phyloP scores from a whole-genome alignment of 1,139 yeast genomes.

The Debaryomyces nepalensis region DNA sequence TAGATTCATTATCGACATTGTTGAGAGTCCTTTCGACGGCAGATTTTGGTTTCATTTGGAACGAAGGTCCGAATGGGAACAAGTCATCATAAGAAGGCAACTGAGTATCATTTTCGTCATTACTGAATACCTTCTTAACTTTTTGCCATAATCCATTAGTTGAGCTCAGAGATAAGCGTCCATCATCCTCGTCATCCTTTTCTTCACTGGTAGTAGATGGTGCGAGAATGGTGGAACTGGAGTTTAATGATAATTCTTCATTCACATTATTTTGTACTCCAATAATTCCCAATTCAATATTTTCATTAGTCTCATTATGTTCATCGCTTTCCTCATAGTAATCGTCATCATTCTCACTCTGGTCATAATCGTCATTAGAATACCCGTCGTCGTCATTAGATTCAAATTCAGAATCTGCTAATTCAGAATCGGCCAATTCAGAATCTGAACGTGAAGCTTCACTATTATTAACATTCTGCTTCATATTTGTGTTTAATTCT shows the following conservation, averaged over 20 bases:
- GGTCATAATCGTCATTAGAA: slow-evolving; percentile 24
- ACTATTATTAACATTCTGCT: neutral
- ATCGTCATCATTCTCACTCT: slow-evolving; percentile 25
- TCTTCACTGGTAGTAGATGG: slow-evolving; percentile 5
- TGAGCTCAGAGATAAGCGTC: slow-evolving; percentile 11
- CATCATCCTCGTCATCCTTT: slow-evolving; percentile 16
- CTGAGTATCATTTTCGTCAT: slow-evolving; percentile 44
- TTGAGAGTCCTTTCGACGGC: slow-evolving; percentile 41
- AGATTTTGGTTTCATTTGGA: slow-evolving; percentile 39
- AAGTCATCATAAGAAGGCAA: slow-evolving; percentile 83
- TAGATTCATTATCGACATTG: slow-evolving; percentile 9
- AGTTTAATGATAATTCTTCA: slow-evolving; percentile 18
- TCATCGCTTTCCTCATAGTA: slow-evolving; percentile 27
- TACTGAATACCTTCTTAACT: slow-evolving; percentile 61
- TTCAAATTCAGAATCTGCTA: slow-evolving; percentile 50
- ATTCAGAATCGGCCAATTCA: slow-evolving; percentile 37
- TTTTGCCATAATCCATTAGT: slow-evolving; percentile 60
- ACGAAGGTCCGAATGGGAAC: slow-evolving; percentile 64
- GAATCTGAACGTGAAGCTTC: slow-evolving; percentile 8
- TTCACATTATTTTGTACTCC: slow-evolving; percentile 14
- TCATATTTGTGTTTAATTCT: slow-evolving; percentile 17
- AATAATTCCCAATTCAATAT: slow-evolving; percentile 14
- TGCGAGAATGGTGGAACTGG: slow-evolving; percentile 20
- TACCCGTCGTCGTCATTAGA: slow-evolving; percentile 33
- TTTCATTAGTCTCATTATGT: slow-evolving; percentile 1